Evolutionary conservation across 2,329 filamentous ascomycete genomes (phyloP).

Genomic region (Uncinocarpus reesii): DNA sequence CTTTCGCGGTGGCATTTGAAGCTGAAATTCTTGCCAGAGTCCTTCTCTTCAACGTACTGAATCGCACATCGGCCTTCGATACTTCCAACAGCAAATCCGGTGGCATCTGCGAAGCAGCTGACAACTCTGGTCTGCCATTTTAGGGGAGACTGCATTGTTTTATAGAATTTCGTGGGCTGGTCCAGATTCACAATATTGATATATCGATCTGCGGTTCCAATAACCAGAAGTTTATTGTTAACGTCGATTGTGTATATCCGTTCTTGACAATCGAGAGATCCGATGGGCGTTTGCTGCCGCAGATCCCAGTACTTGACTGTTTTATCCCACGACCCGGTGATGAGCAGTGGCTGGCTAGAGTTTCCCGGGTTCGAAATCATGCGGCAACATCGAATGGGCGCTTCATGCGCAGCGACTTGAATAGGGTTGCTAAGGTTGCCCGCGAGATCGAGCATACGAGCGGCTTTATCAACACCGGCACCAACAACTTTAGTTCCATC

Average conservation of each 20-base stretch:
- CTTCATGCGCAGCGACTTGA: constrained; percentile 75
- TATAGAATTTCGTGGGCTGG: constrained; percentile 84
- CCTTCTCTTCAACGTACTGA: constrained; percentile 96
- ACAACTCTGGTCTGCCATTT: constrained; percentile 98
- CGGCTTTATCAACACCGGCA: constrained; percentile 80
- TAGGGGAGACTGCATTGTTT: constrained; percentile 86
- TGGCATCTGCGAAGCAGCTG: constrained; percentile 85
- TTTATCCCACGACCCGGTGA: constrained; percentile 64
- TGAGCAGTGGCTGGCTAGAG: constrained; percentile 58
- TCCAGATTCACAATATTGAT: constrained; percentile 91
- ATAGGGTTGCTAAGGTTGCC: constrained; percentile 44
- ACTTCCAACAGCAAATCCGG: constrained; percentile 86
- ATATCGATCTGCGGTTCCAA: constrained; percentile 88
- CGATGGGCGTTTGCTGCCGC: constrained; percentile 39
- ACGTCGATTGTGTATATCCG: constrained; percentile 80
- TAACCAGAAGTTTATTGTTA: constrained; percentile 73
- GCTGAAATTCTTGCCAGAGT: constrained; percentile 83
- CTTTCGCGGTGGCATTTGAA: constrained; percentile 97
- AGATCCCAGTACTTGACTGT: constrained; percentile 50
- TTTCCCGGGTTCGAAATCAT: constrained; percentile 57
- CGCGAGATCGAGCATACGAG: constrained; percentile 74
- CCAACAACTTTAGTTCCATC: constrained; percentile 84
- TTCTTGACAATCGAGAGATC: constrained; percentile 40
- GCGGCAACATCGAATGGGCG: constrained; percentile 65
- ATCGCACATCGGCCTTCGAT: constrained; percentile 97